phyloP scores from a whole-genome alignment of 169 alveolate species.

The Theileria annulata region DNA sequence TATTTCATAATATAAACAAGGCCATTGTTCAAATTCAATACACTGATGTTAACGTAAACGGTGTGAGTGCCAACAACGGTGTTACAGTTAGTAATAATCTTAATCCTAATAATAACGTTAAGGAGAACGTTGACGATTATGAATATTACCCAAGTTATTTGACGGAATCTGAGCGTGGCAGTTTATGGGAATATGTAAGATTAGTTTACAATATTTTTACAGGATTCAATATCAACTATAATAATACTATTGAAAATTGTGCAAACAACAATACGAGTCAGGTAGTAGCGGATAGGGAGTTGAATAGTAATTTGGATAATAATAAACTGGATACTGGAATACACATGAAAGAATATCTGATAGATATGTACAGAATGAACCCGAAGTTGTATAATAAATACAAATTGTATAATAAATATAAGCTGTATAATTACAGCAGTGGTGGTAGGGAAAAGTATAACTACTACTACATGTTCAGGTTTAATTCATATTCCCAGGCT shows the following conservation, averaged over 20 bases:
- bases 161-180: constrained; percentile 37
- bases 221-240: constrained; percentile 5
- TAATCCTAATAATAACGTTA: neutral
- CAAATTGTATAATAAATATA: neutral
- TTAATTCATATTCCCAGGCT: neutral
- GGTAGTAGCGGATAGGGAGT: neutral
- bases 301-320: neutral
- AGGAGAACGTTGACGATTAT: neutral
- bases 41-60: neutral
- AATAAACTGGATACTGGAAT: too few species aligned
- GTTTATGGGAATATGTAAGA: constrained; percentile 60
- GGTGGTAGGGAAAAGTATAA: neutral
- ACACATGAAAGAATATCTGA: constrained; percentile 17
- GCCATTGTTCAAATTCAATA: constrained; percentile 8
- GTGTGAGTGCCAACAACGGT: neutral
- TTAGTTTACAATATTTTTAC: constrained; percentile 25
- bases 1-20: constrained; percentile 11
- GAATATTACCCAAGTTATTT: constrained; percentile 39
- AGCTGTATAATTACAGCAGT: neutral
- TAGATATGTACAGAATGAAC: constrained; percentile 56
- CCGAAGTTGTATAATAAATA: constrained; percentile 39
- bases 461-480: constrained; percentile 1
- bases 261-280: neutral
- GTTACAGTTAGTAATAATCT: neutral
- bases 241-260: neutral